Evolutionary conservation across 2,329 filamentous ascomycete genomes (phyloP).

Genomic region (Colletotrichum sp.): DNA sequence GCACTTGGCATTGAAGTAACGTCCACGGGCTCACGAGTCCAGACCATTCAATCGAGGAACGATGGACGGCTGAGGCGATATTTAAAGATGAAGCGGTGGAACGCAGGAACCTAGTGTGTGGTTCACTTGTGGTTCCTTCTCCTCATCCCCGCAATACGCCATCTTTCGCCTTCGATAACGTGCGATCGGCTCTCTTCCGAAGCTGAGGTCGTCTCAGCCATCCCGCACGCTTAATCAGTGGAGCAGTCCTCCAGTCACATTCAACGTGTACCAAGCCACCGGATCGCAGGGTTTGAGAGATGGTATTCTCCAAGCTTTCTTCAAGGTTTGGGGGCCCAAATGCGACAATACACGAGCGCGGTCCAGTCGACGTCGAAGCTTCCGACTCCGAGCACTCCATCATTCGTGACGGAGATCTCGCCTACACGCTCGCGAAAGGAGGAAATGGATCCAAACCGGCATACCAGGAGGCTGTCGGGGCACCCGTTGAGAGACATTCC

Average conservation of each 20-base stretch:
- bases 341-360: neutral
- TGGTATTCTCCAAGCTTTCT: neutral
- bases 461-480: conserved; percentile 67
- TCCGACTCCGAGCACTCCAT: conserved; percentile 29
- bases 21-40: neutral
- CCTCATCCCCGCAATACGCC: neutral
- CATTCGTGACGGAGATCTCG: conserved; percentile 42
- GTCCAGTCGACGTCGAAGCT: neutral
- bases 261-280: neutral
- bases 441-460: conserved; percentile 54
- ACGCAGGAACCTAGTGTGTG: neutral
- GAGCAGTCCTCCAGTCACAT: neutral
- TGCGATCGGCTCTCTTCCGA: neutral
- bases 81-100: neutral
- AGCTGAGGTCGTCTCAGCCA: too few species aligned
- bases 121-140: neutral
- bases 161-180: neutral
- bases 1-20: neutral
- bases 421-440: conserved; percentile 45
- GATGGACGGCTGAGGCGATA: neutral
- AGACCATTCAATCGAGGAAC: neutral
- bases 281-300: neutral
- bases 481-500: conserved; percentile 63
- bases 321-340: neutral
- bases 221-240: neutral